Evolutionary conservation across 306 rosid genomes (phyloP).

Genomic region (Psophocarpus tetragonolobus): DNA sequence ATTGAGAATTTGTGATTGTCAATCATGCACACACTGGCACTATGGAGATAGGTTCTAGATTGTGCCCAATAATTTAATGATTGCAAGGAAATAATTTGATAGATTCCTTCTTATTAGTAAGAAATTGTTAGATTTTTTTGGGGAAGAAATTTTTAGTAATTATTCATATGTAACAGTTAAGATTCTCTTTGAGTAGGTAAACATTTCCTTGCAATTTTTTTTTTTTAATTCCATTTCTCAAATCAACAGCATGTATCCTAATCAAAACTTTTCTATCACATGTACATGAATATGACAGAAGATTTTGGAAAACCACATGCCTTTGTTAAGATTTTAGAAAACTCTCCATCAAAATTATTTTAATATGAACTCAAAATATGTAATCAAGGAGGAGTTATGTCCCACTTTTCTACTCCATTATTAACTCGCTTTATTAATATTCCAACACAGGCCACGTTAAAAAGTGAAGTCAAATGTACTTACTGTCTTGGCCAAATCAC

Average conservation of each 20-base stretch:
- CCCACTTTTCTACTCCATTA: not conserved
- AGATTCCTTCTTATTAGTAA: slow-evolving; percentile 14
- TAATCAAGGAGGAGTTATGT: not conserved
- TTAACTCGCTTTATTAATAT: not conserved
- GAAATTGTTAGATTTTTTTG: slow-evolving; percentile 1
- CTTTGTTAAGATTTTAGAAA: slow-evolving; percentile 22
- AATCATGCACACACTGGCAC: slow-evolving; percentile 23
- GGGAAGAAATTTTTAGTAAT: slow-evolving; percentile 12
- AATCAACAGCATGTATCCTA: not conserved
- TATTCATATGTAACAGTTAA: slow-evolving; percentile 24
- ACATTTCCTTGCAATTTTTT: slow-evolving; percentile 22
- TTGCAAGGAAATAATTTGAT: slow-evolving; percentile 33
- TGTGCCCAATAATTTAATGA: slow-evolving; percentile 33
- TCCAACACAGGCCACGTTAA: not conserved
- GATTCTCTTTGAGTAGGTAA: slow-evolving; percentile 41
- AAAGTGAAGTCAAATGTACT: not conserved
- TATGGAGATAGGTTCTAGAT: slow-evolving; percentile 16
- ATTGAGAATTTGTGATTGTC: slow-evolving; percentile 3
- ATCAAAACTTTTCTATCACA: slow-evolving; percentile 33
- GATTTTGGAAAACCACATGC: slow-evolving; percentile 29
- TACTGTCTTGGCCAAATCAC: slow-evolving; percentile 1
- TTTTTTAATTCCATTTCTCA: slow-evolving; percentile 5
- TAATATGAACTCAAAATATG: slow-evolving; percentile 5
- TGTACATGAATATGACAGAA: slow-evolving; percentile 35
- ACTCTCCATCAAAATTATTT: slow-evolving; percentile 15